These are phyloP conservation scores for Eremomyces bilateralis DNA, from an alignment of 495 filamentous ascomycete genomes.

Conservation along the genomic window DNA sequence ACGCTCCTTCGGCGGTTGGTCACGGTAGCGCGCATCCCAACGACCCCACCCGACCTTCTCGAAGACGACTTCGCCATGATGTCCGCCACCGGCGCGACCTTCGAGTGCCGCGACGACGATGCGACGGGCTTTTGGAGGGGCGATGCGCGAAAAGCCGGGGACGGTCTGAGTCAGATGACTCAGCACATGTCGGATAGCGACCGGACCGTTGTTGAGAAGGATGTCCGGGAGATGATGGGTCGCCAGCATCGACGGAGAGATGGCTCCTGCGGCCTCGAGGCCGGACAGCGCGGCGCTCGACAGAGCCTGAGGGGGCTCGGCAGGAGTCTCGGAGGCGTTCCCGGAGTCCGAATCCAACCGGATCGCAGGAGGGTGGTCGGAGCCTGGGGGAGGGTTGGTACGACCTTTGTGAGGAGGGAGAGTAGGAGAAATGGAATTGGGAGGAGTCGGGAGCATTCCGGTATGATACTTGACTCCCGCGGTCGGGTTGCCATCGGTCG, in stretches of 20 bases:
- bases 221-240: conserved; percentile 85
- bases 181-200: conserved; percentile 90
- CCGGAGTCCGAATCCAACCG: conserved; percentile 57
- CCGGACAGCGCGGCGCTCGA: conserved; percentile 20
- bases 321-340: conserved; percentile 17
- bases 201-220: conserved; percentile 65
- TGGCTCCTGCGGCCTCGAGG: conserved; percentile 55
- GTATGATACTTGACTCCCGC: conserved; percentile 20
- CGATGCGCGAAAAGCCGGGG: conserved; percentile 78
- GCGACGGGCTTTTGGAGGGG: conserved; percentile 76
- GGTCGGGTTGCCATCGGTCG: conserved; percentile 26
- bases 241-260: conserved; percentile 70
- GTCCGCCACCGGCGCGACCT: conserved; percentile 41
- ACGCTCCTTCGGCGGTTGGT: conserved; percentile 33
- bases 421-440: conserved; percentile 85
- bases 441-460: conserved; percentile 63
- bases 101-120: conserved; percentile 72
- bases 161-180: conserved; percentile 79
- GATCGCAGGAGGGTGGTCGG: conserved; percentile 31
- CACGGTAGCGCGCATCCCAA: conserved; percentile 68
- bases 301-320: conserved; percentile 24
- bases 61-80: conserved; percentile 60
- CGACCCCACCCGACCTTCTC: conserved; percentile 95
- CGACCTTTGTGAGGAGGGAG: conserved; percentile 58
- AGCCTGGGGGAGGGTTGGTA: conserved; percentile 19